These are phyloP conservation scores for Leccinum longicurvipes DNA, from an alignment of 768 basidiomycete genomes.

Conservation along the genomic window DNA sequence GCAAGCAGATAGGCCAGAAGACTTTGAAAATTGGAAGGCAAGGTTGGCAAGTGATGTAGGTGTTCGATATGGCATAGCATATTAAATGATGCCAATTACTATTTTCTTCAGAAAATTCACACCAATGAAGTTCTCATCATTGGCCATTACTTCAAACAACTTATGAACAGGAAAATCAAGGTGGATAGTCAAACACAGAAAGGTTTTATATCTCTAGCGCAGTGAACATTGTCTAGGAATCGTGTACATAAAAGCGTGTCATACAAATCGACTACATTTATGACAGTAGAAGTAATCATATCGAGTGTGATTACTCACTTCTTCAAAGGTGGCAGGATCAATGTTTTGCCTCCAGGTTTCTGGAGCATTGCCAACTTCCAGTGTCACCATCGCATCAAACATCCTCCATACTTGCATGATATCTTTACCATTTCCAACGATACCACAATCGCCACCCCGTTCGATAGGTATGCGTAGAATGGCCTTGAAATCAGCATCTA, in stretches of 20 bases:
- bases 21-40: not conserved
- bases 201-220: not conserved
- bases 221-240: too few species aligned
- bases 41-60: not conserved
- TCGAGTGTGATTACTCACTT: not conserved
- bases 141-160: not conserved
- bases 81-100: not conserved
- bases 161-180: not conserved
- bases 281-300: not conserved
- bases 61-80: not conserved
- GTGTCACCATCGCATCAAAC: not conserved
- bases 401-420: not conserved
- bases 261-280: not conserved
- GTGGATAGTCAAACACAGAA: not conserved
- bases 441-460: not conserved
- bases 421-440: not conserved
- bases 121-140: not conserved
- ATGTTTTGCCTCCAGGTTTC: not conserved
- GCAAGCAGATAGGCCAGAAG: not conserved
- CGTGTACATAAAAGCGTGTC: not conserved
- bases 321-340: not conserved
- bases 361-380: not conserved
- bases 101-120: not conserved
- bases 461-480: not conserved
- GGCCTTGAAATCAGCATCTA: not conserved